Evolutionary conservation across 352 stramenopile species (phyloP), one percentile per base, ranked within the genome.

Genomic region (Globisporangium okanoganense): DNA sequence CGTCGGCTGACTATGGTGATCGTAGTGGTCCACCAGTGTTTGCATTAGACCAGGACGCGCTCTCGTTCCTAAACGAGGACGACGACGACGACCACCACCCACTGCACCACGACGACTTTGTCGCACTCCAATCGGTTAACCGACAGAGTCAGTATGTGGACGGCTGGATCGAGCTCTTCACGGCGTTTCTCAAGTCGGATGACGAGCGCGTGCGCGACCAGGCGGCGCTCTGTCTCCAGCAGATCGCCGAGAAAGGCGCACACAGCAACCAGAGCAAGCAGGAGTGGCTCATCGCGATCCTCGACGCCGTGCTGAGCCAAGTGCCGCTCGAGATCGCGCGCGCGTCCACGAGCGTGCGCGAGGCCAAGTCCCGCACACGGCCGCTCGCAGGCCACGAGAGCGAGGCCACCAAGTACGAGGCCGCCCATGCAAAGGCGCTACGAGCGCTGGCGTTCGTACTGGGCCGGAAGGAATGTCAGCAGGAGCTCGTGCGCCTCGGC

Each of bases 151-250:
- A 76, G 31, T 87, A 88, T 62, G 75, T 90, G 2, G 78, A 87
- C 53, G 82, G 82, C 4, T 92, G 82, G 82, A 90, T 92, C 51
- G 82, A 90, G 49, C 48, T 92, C n/a, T 89, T 89, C 56, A 88
- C 79, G 9, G 68, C 79, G 12, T 86, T 87, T 33, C 43, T 90
- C 7, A 73, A 75, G 20, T 82, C 71, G 31, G 68, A 76, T n/a
- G 59, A 89, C 50, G 53, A 74, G 22, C 62, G 65, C 0, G 73
- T 92, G 12, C 73, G 77, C 4, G 64, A 67, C 16, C 63, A 89
- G 56, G 82, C 82, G 8, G 75, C 75, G 1, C 58, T 70, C n/a
- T 92, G 82, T 48, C 71, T 92, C 7, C 51, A 86, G 7, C 78
- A 87, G 52, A 73, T 92, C 14, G 70, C 70, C 4, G 76, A 61